phyloP scores from a whole-genome alignment of 768 basidiomycete species.

The Kwoniella bestiolae region DNA sequence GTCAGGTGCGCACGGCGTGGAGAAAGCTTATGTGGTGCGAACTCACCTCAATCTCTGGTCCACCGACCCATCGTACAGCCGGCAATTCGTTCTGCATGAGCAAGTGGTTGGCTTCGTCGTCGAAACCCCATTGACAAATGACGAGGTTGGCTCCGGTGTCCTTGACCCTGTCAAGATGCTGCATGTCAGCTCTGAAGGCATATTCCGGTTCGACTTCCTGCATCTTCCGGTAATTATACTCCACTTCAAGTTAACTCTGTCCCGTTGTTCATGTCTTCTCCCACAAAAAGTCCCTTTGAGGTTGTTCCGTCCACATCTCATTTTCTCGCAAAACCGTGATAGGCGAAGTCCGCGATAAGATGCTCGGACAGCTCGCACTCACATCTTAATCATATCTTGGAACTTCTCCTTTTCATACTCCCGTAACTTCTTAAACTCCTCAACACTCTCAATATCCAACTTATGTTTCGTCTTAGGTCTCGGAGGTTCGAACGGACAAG shows the following conservation, averaged over 20 bases:
- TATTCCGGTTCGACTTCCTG: not conserved
- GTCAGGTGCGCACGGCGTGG: not conserved
- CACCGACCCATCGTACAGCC: conserved; percentile 98
- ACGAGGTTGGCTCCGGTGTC: conserved; percentile 97
- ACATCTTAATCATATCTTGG: conserved; percentile 85
- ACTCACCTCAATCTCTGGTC: conserved; percentile 93
- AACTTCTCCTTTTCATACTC: conserved; percentile 97
- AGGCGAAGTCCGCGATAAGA: no score
- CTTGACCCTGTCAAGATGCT: conserved; percentile 67
- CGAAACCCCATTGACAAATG: conserved; percentile 99
- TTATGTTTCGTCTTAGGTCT: conserved; percentile 99
- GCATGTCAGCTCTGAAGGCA: conserved; percentile 1
- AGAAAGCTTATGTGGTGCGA: not conserved
- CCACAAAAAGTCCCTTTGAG: no score
- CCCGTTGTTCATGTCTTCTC: no score
- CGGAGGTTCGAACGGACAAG: conserved; percentile 98
- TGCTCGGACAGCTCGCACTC: conserved; percentile 14
- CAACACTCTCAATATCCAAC: conserved; percentile 92
- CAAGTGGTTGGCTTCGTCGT: conserved; percentile 97
- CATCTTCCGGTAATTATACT: not conserved
- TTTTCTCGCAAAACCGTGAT: no score
- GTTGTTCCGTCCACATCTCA: no score
- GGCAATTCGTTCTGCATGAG: conserved; percentile 98
- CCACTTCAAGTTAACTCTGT: no score
- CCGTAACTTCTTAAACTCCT: conserved; percentile 92